A percentile compares a stretch with the other conserved stretches of the same genome.
Conservation (phyloP, 306 rosid species). For the Quercus cerris region DNA sequence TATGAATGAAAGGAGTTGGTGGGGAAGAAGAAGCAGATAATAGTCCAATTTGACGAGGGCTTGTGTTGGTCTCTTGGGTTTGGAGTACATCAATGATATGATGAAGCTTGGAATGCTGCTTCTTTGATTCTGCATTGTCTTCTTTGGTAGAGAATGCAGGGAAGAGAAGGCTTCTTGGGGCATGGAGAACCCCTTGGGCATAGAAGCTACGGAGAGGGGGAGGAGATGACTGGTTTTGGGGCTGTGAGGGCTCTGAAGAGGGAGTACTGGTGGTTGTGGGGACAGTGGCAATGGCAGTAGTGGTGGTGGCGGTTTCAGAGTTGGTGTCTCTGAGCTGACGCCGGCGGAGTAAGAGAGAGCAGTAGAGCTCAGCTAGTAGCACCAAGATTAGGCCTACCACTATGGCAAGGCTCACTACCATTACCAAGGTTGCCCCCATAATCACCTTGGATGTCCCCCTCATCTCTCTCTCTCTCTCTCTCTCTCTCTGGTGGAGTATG, state of each 20-base stretch:
- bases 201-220: conserved; percentile 41
- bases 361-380: conserved; percentile 85
- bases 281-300: conserved; percentile 9
- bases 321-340: conserved; percentile 48
- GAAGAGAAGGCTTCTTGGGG: conserved; percentile 75
- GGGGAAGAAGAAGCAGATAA: conserved; percentile 37
- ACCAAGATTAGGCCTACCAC: conserved; percentile 77
- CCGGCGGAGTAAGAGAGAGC: conserved; percentile 81
- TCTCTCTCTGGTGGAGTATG: conserved; percentile 12
- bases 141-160: conserved; percentile 42
- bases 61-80: conserved; percentile 31
- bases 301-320: conserved; percentile 10
- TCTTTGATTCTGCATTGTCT: conserved; percentile 36
- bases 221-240: conserved; percentile 27
- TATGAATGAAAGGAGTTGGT: conserved; percentile 28
- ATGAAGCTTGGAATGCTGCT: conserved; percentile 37
- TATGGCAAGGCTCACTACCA: conserved; percentile 78
- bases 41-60: conserved; percentile 28
- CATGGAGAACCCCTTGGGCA: conserved; percentile 71
- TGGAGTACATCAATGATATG: conserved; percentile 43
- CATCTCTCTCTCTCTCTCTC: conserved; percentile 46
- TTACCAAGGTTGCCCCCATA: conserved; percentile 80
- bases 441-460: conserved; percentile 84
- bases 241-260: conserved; percentile 19
- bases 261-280: not conserved